phyloP scores from a whole-genome alignment of 495 filamentous ascomycete genomes.

The Aspergillus bertholletiae region DNA sequence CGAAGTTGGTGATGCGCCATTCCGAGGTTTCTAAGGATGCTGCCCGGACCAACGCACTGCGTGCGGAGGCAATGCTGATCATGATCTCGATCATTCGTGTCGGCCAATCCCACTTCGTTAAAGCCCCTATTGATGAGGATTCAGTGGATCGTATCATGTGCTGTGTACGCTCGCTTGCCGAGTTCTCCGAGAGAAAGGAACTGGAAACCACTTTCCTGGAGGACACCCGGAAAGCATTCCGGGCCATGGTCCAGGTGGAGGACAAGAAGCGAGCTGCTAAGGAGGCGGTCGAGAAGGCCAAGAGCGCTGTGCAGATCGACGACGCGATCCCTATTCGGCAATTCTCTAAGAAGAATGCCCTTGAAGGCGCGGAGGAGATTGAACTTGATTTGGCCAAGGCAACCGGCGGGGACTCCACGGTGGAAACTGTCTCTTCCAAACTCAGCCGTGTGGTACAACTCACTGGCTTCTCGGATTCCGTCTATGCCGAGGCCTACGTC shows the following conservation, averaged over 20 bases:
- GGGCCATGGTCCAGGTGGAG: conserved; percentile 96
- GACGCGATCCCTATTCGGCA: conserved; percentile 92
- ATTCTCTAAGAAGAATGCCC: conserved; percentile 84
- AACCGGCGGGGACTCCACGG: conserved; percentile 79
- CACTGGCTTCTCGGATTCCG: conserved; percentile 96
- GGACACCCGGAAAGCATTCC: conserved; percentile 94
- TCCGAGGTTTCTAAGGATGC: conserved; percentile 86
- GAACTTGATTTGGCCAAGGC: conserved; percentile 91
- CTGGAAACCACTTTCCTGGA: conserved; percentile 91
- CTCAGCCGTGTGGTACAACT: conserved; percentile 94
- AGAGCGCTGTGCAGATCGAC: conserved; percentile 91
- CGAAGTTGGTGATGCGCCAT: conserved; percentile 98
- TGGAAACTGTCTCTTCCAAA: conserved; percentile 88
- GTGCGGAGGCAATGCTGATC: conserved; percentile 97
- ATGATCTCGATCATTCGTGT: conserved; percentile 99
- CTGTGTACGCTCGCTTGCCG: conserved; percentile 87
- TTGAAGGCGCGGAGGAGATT: conserved; percentile 79
- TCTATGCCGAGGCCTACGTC: conserved; percentile 98
- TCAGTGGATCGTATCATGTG: conserved; percentile 97
- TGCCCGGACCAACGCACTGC: conserved; percentile 87
- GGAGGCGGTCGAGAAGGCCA: conserved; percentile 86
- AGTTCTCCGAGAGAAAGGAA: conserved; percentile 85
- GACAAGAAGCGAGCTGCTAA: conserved; percentile 95
- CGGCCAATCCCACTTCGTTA: conserved; percentile 96
- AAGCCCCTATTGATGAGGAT: conserved; percentile 95